phyloP scores from a whole-genome alignment of 2,329 filamentous ascomycete genomes.

The Geoglossum cookeanum region DNA sequence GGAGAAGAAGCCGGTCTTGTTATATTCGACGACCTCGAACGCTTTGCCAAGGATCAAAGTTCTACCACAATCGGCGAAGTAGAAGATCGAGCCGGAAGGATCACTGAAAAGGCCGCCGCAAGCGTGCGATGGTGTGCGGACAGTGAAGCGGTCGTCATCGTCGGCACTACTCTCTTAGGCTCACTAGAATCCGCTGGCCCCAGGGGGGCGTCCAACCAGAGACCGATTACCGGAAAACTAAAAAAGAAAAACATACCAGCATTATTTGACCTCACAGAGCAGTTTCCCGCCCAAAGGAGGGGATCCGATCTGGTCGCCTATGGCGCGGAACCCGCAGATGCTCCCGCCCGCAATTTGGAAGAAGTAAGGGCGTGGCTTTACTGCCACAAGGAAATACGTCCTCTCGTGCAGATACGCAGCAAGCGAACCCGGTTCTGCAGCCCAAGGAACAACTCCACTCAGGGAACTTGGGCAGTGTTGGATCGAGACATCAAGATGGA shows the following conservation, averaged over 20 bases:
- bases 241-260: constrained; percentile 23
- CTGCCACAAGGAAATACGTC: constrained; percentile 24
- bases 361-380: constrained; percentile 19
- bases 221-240: constrained; percentile 16
- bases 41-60: constrained; percentile 27
- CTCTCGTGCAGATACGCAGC: constrained; percentile 27
- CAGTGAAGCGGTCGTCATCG: constrained; percentile 12
- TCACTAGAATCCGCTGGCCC: not conserved
- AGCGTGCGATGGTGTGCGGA: constrained; percentile 8
- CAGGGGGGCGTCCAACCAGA: constrained; percentile 9
- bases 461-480: constrained; percentile 28
- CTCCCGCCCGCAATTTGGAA: not conserved
- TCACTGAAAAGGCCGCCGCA: constrained; percentile 13
- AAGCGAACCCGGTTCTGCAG: constrained; percentile 29
- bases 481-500: constrained; percentile 28
- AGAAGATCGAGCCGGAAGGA: constrained; percentile 9
- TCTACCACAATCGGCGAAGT: constrained; percentile 23
- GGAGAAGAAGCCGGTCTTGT: constrained; percentile 23
- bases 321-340: not conserved
- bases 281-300: not conserved
- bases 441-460: constrained; percentile 23
- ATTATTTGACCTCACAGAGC: constrained; percentile 19
- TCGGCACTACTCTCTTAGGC: not conserved
- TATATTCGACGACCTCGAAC: constrained; percentile 28
- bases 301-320: not conserved